phyloP scores from a whole-genome alignment of 2,329 filamentous ascomycete genomes.

The Helotiales sp. region DNA sequence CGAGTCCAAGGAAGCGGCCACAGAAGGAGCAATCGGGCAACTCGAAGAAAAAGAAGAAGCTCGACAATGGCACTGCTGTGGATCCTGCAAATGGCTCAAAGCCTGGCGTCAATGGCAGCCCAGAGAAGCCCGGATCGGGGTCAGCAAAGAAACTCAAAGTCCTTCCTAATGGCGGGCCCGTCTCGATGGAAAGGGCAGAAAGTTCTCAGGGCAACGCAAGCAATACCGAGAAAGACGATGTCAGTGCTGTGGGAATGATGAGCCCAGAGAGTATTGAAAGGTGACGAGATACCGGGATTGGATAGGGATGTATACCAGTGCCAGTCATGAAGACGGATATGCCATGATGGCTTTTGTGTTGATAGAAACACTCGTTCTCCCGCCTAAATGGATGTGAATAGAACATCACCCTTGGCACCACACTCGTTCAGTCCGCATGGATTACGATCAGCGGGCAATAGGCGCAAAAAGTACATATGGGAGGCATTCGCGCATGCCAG shows the following conservation, averaged over 20 bases:
- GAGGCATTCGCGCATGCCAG: not conserved
- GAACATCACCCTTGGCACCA: not conserved
- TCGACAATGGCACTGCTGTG: slow-evolving; percentile 55
- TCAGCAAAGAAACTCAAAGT: slow-evolving; percentile 60
- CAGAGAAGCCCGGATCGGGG: slow-evolving; percentile 47
- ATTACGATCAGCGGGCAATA: not conserved
- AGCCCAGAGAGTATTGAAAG: slow-evolving; percentile 71
- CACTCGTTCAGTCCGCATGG: not conserved
- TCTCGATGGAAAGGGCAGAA: slow-evolving; percentile 62
- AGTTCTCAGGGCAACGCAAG: slow-evolving; percentile 58
- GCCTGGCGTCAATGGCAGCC: slow-evolving; percentile 44
- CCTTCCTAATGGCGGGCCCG: slow-evolving; percentile 35
- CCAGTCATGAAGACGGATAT: slow-evolving; percentile 1
- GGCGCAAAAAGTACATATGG: slow-evolving; percentile 13
- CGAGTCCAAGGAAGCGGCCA: slow-evolving; percentile 80
- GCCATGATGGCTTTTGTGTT: not conserved
- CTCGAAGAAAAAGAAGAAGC: slow-evolving; percentile 87
- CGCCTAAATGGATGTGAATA: slow-evolving; percentile 7
- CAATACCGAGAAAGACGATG: slow-evolving; percentile 70
- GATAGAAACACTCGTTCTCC: slow-evolving; percentile 11
- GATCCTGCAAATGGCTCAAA: slow-evolving; percentile 41
- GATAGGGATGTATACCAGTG: slow-evolving; percentile 2
- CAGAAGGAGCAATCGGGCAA: slow-evolving; percentile 81
- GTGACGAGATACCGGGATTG: not conserved
- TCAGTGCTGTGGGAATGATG: slow-evolving; percentile 76